These are phyloP conservation scores for Crithidia bombi DNA, from an alignment of 208 protist species.

Conservation along the genomic window DNA sequence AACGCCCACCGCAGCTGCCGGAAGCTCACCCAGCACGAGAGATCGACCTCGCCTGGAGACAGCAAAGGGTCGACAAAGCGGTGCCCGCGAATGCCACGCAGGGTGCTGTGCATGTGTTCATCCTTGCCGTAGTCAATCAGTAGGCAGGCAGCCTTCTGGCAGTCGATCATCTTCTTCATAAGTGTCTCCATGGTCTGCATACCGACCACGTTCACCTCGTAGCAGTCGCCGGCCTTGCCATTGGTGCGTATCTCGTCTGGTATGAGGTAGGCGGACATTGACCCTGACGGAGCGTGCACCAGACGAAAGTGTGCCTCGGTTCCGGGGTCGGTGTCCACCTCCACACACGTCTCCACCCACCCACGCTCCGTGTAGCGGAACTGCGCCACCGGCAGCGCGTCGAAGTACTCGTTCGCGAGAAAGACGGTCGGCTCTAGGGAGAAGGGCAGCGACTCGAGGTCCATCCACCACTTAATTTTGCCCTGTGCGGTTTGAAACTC, in stretches of 20 bases:
- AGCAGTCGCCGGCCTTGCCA: slow-evolving; percentile 74
- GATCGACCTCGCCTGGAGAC: slow-evolving; percentile 92
- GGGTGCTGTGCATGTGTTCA: slow-evolving; percentile 90
- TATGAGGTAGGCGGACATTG: slow-evolving; percentile 88
- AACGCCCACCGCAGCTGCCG: slow-evolving; percentile 83
- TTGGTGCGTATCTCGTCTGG: slow-evolving; percentile 79
- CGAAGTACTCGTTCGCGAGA: slow-evolving; percentile 92
- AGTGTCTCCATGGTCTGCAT: slow-evolving; percentile 90
- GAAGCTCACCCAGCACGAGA: slow-evolving; percentile 91
- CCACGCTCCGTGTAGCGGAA: slow-evolving; percentile 92
- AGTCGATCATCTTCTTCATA: slow-evolving; percentile 88
- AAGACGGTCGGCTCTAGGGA: slow-evolving; percentile 88
- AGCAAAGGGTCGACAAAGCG: slow-evolving; percentile 90
- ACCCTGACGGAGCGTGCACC: slow-evolving; percentile 87
- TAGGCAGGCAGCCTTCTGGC: slow-evolving; percentile 79
- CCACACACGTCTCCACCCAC: slow-evolving; percentile 92
- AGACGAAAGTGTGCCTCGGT: slow-evolving; percentile 87
- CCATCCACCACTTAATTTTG: slow-evolving; percentile 91
- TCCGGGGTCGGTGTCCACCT: slow-evolving; percentile 87
- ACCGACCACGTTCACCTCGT: slow-evolving; percentile 86
- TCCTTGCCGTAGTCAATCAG: slow-evolving; percentile 95
- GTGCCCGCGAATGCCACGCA: slow-evolving; percentile 89
- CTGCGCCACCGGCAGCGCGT: slow-evolving; percentile 92
- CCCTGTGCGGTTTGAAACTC: slow-evolving; percentile 86
- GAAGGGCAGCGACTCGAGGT: slow-evolving; percentile 83